Evolutionary conservation across 371 early-diverging fungal species (phyloP), one percentile per base, ranked within the genome.

Genomic region (Choanephora cucurbitarum): DNA sequence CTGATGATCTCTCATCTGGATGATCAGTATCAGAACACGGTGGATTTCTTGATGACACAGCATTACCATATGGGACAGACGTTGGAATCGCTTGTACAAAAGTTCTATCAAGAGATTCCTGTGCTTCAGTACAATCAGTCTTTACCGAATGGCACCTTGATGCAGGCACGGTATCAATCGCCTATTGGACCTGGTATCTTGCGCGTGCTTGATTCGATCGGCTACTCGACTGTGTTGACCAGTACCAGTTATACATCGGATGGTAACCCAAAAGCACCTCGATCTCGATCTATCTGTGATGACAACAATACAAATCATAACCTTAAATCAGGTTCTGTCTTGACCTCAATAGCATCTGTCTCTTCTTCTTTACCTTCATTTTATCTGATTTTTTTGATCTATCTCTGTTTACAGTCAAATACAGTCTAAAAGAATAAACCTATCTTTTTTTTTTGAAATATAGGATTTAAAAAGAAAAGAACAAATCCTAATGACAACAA

Each of bases 171-270:
- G 3, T 79, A 79, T 44, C 34, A 33, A 9, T 79, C 73, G 2
- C 66, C 79, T 4, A 73, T 79, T 34, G 79, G 79, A 2, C 79
- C 79, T 9, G 79, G 76, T 11, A 68, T 79, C 7, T 43, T 79
- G 46, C 58, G 75, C 5, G 70, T 79, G 9, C 43, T 79, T 9
- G 76, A 79, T 37, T 67, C 74, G 0, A 72, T 79, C 39, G 76
- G 76, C 1, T 79, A 79, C 34, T 73, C 73, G 0, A 76, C 77
- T 2, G 67, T 70, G 3, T 28, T 76, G 10, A 76, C 73, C 1
- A 60, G 52, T 4, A 70, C 77, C 14, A 70, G 69, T 44, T 76
- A 76, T 42, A 69, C 67, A n/a, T 69, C 69, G 2, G 62, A 64
- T 21, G 67, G 69, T 7, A 71, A 48, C 48, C 62, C 63, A 42